Evolutionary conservation across 2,329 filamentous ascomycete species (phyloP), one percentile per base, ranked within the genome.

Genomic region (Neophaeococcomyces aloes): DNA sequence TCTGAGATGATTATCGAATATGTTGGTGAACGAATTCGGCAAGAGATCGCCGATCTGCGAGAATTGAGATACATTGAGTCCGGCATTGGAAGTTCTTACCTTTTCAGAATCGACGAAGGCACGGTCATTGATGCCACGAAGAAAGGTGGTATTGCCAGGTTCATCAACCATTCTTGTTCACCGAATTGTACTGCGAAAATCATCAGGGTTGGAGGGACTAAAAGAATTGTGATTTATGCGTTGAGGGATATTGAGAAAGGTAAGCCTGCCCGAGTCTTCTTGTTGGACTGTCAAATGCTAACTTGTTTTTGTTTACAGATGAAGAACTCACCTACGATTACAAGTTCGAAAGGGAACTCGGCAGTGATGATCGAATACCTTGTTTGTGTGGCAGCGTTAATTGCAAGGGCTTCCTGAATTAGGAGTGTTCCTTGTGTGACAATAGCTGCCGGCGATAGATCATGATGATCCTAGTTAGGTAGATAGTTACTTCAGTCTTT

Each of bases 1-100:
- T 93, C 94, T 62, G 91, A 98, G 65, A 95, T 98, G 87, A 98
- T 98, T 61, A 98, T 98, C 59, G 91, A 98, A 67, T 98, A 98
- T 61, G 91, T 98, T 8, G 91, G 91, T 48, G 91, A 98, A 67
- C 91, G 94, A 63, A 87, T 98, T 29, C 79, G 91, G 45, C 91
- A 98, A 65, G 86, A 93, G 59, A 91, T 98, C 48, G 88, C 91
- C n/a, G 91, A 98, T 64, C 79, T 96, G 60, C 82, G 91, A 45
- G 91, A 98, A 68, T 78, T 81, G 53, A 79, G 82, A 47, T 98
- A 98, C 63, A 77, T 94, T 51, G 89, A 91, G 70, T 94, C 91
- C 60, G 91, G 91, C 40, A 94, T 98, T 52, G 91, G 91, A 47
- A 94, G 87, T 64, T 94, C 86, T 61, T 98, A 98, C 63, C 76